These are phyloP conservation scores for Lanmaoa pseudosensibilis DNA, from an alignment of 768 basidiomycete genomes.

Conservation along the genomic window DNA sequence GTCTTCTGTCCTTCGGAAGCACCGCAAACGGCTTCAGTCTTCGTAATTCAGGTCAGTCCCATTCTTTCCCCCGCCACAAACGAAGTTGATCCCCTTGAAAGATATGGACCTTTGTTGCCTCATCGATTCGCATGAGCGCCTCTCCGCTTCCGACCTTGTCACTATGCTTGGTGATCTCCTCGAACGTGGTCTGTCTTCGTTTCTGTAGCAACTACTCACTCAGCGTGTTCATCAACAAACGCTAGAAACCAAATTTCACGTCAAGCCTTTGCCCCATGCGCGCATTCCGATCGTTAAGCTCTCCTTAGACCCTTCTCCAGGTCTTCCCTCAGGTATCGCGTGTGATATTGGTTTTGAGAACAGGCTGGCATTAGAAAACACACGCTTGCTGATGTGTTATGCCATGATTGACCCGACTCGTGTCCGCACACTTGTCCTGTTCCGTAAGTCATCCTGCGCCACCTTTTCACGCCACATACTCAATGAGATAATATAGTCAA, in stretches of 20 bases:
- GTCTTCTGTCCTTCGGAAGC: slow-evolving; percentile 91
- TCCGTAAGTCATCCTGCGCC: slow-evolving; percentile 67
- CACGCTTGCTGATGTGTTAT: slow-evolving; percentile 92
- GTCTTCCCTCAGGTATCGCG: slow-evolving; percentile 83
- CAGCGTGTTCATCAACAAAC: slow-evolving; percentile 12
- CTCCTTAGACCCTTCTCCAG: slow-evolving; percentile 82
- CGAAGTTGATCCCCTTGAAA: slow-evolving; percentile 33
- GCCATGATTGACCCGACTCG: slow-evolving; percentile 95
- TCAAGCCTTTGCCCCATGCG: slow-evolving; percentile 94
- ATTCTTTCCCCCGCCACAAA: slow-evolving; percentile 3
- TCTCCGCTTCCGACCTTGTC: slow-evolving; percentile 85
- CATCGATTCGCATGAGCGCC: slow-evolving; percentile 82
- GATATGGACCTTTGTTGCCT: slow-evolving; percentile 99
- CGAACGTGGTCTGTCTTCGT: slow-evolving; percentile 71
- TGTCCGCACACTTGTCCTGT: slow-evolving; percentile 90
- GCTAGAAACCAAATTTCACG: slow-evolving; percentile 90
- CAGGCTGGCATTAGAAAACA: slow-evolving; percentile 95
- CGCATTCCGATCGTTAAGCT: slow-evolving; percentile 99
- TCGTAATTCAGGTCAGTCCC: slow-evolving; percentile 79
- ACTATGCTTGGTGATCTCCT: slow-evolving; percentile 91
- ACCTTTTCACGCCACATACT: slow-evolving; percentile 6
- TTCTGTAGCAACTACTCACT: not conserved
- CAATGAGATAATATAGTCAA: slow-evolving; percentile 62
- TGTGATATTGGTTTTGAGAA: slow-evolving; percentile 99
- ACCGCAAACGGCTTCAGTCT: slow-evolving; percentile 97